Base-by-base conservation (phyloP, 2,329 filamentous ascomycete genomes). In the Clonostachys byssicola region DNA sequence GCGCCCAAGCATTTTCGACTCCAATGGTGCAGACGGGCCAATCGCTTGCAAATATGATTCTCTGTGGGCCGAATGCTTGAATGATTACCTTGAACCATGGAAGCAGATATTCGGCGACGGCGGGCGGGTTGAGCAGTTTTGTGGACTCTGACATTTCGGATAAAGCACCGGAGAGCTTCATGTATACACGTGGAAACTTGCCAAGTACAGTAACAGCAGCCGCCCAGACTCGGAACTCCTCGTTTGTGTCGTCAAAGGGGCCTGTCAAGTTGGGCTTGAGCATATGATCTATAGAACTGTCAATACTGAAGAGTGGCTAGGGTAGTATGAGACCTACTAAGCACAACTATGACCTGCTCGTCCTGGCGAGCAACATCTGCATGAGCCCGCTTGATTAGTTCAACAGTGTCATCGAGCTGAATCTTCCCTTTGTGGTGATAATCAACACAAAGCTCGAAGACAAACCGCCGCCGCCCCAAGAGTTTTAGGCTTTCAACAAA, bases 41-140 rank as follows among this genome's bases (percentile, higher is more conserved):
- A 65, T 96, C 91, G 53, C 87, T 92, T 20, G 86, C 92, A 65
- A 94, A 96, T 85, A 97, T 91, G 61, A 94, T 77, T 52, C 89
- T 77, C 17, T 72, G 62, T 1, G 86, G 69, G 2, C 87, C 84
- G 12, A 41, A 41, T 6, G 40, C 40, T 6, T 13, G 73, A 43
- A 91, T 75, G 0, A 88, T 67, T 20, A 81, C 76, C 44, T 80
- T 74, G 2, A 85, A 73, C 81, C 86, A 90, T 5, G 83, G 81
- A 47, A 72, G 71, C 20, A 87, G 67, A 34, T 71, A 72, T 43
- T 73, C 66, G 45, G 84, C 77, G 40, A 86, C 73, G 12, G 75
- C 70, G 44, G 73, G 64, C 17, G 70, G 57, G 9, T 71, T 61
- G 12, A 68, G 64, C 12, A 54, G 55, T 52, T 66, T 68, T 53